Evolutionary conservation across 805 yeast species (phyloP).

Genomic region (Sugiyamaella mastotermitis): DNA sequence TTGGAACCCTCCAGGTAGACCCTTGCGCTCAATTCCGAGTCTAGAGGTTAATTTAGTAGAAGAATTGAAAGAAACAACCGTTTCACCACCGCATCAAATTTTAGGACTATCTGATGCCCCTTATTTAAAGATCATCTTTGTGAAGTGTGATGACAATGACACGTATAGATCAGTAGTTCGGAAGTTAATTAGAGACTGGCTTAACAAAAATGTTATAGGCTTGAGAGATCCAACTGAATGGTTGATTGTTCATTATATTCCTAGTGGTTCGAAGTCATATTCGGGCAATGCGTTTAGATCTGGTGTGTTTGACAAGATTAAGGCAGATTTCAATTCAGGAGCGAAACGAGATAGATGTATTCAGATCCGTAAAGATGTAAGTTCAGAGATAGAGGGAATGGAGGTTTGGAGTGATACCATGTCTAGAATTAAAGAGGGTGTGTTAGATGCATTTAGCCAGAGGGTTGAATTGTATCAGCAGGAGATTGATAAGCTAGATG

Average conservation of each 20-base stretch:
- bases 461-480: constrained; percentile 38
- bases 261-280: constrained; percentile 31
- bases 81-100: constrained; percentile 29
- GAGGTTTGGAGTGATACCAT: constrained; percentile 48
- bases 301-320: constrained; percentile 49
- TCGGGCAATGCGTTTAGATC: constrained; percentile 37
- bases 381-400: constrained; percentile 31
- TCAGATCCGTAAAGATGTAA: constrained; percentile 24
- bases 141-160: constrained; percentile 62
- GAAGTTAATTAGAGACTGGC: constrained; percentile 80
- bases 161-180: constrained; percentile 73
- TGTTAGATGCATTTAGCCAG: constrained; percentile 48
- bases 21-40: constrained; percentile 56
- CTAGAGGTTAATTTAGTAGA: constrained; percentile 51
- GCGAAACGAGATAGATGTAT: constrained; percentile 32
- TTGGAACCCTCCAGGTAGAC: constrained; percentile 54
- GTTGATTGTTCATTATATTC: constrained; percentile 51
- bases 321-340: constrained; percentile 41
- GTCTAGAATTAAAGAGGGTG: constrained; percentile 40
- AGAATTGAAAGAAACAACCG: constrained; percentile 33
- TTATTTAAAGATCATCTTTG: constrained; percentile 61
- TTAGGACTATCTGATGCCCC: constrained; percentile 41
- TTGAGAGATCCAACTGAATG: constrained; percentile 49
- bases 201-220: constrained; percentile 37
- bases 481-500: constrained; percentile 35